Percentiles rank a stretch among this genome's conserved stretches.
phyloP scores from a whole-genome alignment of 192 early-diverging fungal genomes.

The Umbelopsis ramanniana region DNA sequence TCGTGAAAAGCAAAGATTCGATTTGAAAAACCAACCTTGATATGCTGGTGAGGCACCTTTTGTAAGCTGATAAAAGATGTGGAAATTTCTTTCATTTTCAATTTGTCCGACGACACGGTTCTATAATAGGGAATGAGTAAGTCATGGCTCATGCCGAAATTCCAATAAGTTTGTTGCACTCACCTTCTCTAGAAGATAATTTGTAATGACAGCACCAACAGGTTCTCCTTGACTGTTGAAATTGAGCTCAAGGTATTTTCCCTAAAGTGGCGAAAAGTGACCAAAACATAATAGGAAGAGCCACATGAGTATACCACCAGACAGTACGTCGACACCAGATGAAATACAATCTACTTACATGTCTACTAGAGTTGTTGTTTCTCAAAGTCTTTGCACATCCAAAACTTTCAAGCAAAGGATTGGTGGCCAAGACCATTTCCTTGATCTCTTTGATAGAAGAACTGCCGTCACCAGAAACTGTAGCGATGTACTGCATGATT shows the following conservation, averaged over 20 bases:
- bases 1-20: background rate
- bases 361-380: constrained; percentile 98
- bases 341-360: constrained; percentile 55
- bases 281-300: background rate
- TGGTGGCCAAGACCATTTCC: constrained; percentile 98
- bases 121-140: constrained; percentile 39
- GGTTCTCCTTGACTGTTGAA: constrained; percentile 93
- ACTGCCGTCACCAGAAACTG: constrained; percentile 82
- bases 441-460: constrained; percentile 93
- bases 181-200: constrained; percentile 97
- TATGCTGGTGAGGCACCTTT: constrained; percentile 79
- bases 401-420: constrained; percentile 97
- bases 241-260: constrained; percentile 99
- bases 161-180: background rate
- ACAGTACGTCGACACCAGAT: background rate
- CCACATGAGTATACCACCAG: background rate
- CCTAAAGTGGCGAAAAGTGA: constrained; percentile 50
- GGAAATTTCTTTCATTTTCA: constrained; percentile 95
- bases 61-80: constrained; percentile 93
- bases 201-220: constrained; percentile 95
- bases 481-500: constrained; percentile 99
- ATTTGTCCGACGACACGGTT: constrained; percentile 94
- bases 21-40: constrained; percentile 50
- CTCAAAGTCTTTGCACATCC: constrained; percentile 98
- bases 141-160: background rate